phyloP scores from a whole-genome alignment of 2,329 filamentous ascomycete genomes.

The Lachnellula cervina region DNA sequence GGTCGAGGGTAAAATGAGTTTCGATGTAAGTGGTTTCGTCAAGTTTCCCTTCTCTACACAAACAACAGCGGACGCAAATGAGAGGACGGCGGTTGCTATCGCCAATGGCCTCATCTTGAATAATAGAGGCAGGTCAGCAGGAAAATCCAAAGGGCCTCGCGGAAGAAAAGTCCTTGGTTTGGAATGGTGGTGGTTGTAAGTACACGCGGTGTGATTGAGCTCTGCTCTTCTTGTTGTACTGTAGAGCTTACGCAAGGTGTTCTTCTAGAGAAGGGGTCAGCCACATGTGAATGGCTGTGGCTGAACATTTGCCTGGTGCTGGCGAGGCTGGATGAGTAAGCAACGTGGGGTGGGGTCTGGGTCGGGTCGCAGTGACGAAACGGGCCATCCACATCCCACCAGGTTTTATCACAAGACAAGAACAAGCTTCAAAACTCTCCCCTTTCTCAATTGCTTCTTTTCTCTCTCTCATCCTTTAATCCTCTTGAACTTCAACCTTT shows the following conservation, averaged over 20 bases:
- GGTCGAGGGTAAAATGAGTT: slow-evolving; percentile 53
- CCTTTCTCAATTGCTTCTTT: background rate
- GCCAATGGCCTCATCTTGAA: slow-evolving; percentile 33
- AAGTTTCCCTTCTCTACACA: slow-evolving; percentile 26
- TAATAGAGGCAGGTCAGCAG: slow-evolving; percentile 17
- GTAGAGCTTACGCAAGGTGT: slow-evolving; percentile 26
- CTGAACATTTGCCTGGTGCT: background rate
- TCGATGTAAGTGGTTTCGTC: slow-evolving; percentile 44
- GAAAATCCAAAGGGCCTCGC: slow-evolving; percentile 8
- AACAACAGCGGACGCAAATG: slow-evolving; percentile 38
- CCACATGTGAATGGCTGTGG: slow-evolving; percentile 3
- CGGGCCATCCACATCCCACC: background rate
- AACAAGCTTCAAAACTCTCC: background rate
- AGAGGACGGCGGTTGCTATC: slow-evolving; percentile 53
- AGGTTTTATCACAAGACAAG: background rate
- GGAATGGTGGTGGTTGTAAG: slow-evolving; percentile 6
- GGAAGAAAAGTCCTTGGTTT: slow-evolving; percentile 4
- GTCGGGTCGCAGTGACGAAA: background rate
- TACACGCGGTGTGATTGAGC: slow-evolving; percentile 5
- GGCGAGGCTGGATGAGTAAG: too few species aligned
- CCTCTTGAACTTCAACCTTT: background rate
- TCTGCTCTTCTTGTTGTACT: slow-evolving; percentile 3
- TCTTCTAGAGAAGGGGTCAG: slow-evolving; percentile 10
- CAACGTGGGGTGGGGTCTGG: background rate
- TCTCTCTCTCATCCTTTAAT: background rate